These are phyloP conservation scores for Fusarium tanahbumbuense DNA, from an alignment of 2,329 filamentous ascomycete species.

Conservation along the genomic window DNA sequence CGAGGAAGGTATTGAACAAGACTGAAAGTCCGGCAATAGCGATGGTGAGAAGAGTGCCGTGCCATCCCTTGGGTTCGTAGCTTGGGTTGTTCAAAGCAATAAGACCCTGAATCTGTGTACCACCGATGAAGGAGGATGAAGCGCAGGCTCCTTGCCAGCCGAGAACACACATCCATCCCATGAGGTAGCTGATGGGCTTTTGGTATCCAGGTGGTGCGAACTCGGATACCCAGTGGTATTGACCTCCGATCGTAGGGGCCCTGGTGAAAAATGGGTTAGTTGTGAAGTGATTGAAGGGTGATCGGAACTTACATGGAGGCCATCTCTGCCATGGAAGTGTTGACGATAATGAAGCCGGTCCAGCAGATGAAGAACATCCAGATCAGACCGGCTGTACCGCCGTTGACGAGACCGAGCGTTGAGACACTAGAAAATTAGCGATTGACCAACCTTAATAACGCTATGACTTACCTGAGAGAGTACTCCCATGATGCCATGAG, in stretches of 20 bases:
- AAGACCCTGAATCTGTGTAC: slow-evolving; percentile 59
- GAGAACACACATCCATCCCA: slow-evolving; percentile 59
- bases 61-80: slow-evolving; percentile 34
- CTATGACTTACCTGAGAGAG: slow-evolving; percentile 48
- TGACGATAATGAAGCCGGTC: slow-evolving; percentile 54
- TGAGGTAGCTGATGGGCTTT: slow-evolving; percentile 65
- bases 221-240: slow-evolving; percentile 69
- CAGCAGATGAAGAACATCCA: slow-evolving; percentile 57
- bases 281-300: fast-evolving
- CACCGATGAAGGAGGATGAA: slow-evolving; percentile 55
- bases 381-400: slow-evolving; percentile 60
- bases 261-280: slow-evolving; percentile 1
- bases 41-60: slow-evolving; percentile 33
- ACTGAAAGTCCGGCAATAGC: slow-evolving; percentile 33
- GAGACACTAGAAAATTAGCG: slow-evolving; percentile 20
- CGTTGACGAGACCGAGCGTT: slow-evolving; percentile 51
- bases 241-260: slow-evolving; percentile 67
- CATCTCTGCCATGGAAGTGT: slow-evolving; percentile 61
- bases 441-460: fast-evolving
- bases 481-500: slow-evolving; percentile 60
- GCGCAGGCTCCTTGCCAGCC: slow-evolving; percentile 59
- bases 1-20: slow-evolving; percentile 34
- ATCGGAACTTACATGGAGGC: slow-evolving; percentile 54
- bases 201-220: slow-evolving; percentile 62
- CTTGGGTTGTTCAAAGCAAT: slow-evolving; percentile 49